Conservation (phyloP, 495 filamentous ascomycete species). For the Neurospora pannonica region DNA sequence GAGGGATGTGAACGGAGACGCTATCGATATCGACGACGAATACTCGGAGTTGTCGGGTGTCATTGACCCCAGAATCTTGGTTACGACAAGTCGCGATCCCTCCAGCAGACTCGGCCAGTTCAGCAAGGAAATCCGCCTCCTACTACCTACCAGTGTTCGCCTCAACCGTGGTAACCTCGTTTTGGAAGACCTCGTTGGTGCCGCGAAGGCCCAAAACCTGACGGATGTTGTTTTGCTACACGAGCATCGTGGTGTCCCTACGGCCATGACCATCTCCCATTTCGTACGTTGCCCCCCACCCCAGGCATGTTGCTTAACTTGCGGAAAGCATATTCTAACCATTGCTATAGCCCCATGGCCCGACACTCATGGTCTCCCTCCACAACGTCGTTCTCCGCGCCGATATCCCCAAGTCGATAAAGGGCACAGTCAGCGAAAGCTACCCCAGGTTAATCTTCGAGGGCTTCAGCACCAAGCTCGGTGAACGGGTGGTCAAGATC, state of each 20-base stretch:
- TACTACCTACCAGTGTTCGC: conserved; percentile 83
- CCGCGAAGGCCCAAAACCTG: conserved; percentile 66
- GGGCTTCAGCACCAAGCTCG: conserved; percentile 77
- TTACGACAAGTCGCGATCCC: conserved; percentile 85
- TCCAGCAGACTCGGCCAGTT: conserved; percentile 77
- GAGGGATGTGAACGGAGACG: conserved; percentile 47
- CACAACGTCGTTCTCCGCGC: conserved; percentile 92
- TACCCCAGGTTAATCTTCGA: conserved; percentile 97
- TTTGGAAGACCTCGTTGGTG: conserved; percentile 71
- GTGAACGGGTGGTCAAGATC: conserved; percentile 76
- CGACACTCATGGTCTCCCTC: conserved; percentile 81
- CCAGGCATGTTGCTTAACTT: neutral
- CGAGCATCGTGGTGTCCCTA: conserved; percentile 89
- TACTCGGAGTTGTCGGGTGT: conserved; percentile 25
- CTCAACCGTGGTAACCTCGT: conserved; percentile 88
- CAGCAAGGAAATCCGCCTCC: conserved; percentile 88
- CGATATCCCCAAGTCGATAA: conserved; percentile 79
- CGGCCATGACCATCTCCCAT: conserved; percentile 73
- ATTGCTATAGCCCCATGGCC: conserved; percentile 71
- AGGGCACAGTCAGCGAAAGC: conserved; percentile 85
- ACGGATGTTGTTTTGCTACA: conserved; percentile 83
- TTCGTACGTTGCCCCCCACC: conserved; percentile 43
- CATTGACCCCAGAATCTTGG: conserved; percentile 45
- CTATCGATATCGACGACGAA: conserved; percentile 85
- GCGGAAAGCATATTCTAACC: neutral